These are phyloP conservation scores for Pseudomonodictys pantanalensis DNA, from an alignment of 495 filamentous ascomycete species.

Conservation along the genomic window DNA sequence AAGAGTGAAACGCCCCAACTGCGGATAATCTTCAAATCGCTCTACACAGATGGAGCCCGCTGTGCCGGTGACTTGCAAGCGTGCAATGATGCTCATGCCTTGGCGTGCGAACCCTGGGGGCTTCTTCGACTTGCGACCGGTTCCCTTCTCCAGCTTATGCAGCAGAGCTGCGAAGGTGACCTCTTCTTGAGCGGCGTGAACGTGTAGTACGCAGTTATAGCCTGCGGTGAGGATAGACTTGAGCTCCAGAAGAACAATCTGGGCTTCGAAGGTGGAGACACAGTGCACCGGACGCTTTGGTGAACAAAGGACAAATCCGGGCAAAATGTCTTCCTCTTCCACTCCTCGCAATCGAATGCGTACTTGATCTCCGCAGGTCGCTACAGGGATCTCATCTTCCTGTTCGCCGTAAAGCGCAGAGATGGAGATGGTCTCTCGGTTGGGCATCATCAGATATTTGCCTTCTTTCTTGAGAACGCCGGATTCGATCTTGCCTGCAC, in stretches of 20 bases:
- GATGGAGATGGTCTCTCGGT: constrained; percentile 73
- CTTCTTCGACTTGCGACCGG: constrained; percentile 86
- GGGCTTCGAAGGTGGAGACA: constrained; percentile 87
- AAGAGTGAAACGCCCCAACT: constrained; percentile 91
- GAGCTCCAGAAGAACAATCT: constrained; percentile 92
- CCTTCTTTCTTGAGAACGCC: constrained; percentile 86
- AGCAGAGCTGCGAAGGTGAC: constrained; percentile 82
- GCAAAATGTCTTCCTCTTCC: constrained; percentile 95
- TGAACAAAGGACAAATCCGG: constrained; percentile 96
- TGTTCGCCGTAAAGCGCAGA: constrained; percentile 90
- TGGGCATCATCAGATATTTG: constrained; percentile 89
- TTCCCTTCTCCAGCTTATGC: constrained; percentile 95
- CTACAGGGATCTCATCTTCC: constrained; percentile 80
- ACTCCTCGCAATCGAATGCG: constrained; percentile 87
- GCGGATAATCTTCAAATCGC: constrained; percentile 87
- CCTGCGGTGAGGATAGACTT: constrained; percentile 88
- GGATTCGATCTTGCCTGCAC: constrained; percentile 95
- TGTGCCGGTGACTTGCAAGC: constrained; percentile 78
- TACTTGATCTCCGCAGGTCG: constrained; percentile 91
- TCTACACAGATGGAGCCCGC: constrained; percentile 89
- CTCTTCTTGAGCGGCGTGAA: constrained; percentile 90
- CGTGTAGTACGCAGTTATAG: constrained; percentile 89
- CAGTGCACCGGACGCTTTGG: constrained; percentile 88
- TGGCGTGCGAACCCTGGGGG: constrained; percentile 88
- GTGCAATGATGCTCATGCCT: constrained; percentile 90